Evolutionary conservation across 768 basidiomycete genomes (phyloP).

Genomic region (Paxillus involutus): DNA sequence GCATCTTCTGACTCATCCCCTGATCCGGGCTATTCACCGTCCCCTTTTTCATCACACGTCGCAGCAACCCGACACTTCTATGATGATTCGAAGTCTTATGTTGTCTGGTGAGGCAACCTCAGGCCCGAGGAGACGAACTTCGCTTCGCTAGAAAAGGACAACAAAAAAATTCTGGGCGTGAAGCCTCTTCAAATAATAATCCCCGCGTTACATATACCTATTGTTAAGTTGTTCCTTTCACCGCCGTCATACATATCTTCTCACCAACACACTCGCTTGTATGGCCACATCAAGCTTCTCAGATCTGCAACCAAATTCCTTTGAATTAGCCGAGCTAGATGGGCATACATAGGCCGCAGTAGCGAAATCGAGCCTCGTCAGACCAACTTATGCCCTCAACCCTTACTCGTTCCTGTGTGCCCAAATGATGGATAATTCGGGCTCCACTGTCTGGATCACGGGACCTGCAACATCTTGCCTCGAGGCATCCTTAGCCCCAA

Average conservation of each 20-base stretch:
- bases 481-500: conserved; percentile 24
- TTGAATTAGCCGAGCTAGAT: conserved; percentile 19
- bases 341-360: neutral
- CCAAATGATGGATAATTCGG: conserved; percentile 5
- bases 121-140: neutral
- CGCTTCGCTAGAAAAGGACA: conserved; percentile 1
- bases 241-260: neutral
- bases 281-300: conserved; percentile 4
- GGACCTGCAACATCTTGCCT: conserved; percentile 22
- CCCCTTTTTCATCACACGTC: neutral
- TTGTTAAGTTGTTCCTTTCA: conserved; percentile 1
- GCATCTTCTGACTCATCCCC: neutral
- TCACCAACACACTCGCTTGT: conserved; percentile 8
- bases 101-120: neutral
- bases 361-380: neutral
- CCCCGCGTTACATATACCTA: neutral
- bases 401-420: conserved; percentile 26
- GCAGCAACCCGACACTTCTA: neutral
- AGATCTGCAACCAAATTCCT: conserved; percentile 4
- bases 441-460: conserved; percentile 16
- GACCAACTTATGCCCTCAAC: conserved; percentile 15
- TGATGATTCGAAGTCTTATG: neutral
- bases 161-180: neutral
- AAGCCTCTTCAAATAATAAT: neutral
- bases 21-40: neutral